Evolutionary conservation across 352 stramenopile genomes (phyloP), one percentile per base, ranked within the genome.

Genomic region (Pythium sukuiense): DNA sequence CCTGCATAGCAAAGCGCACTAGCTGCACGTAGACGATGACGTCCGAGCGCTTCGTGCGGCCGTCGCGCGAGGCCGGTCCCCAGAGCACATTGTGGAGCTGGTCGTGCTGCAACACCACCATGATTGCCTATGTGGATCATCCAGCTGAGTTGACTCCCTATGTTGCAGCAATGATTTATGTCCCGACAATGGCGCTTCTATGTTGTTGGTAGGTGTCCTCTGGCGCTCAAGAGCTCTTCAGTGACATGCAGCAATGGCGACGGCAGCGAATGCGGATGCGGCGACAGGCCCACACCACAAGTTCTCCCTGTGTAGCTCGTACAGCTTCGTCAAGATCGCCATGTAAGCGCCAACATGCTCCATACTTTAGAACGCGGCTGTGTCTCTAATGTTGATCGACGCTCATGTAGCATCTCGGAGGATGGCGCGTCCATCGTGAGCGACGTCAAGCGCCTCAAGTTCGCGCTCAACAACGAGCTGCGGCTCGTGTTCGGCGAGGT

Each of bases 391-490:
- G 37, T 24, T 27, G 13, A 24, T 48, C 3, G 18, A 2, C 33
- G 32, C 18, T 30, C 2, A 4, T 43, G 26, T 53, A 92, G 84
- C 45, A 76, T 89, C 65, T 80, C 77, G 12, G 81, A 90, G 16
- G 77, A 88, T 61, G 76, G 68, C 6, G 20, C 71, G 2, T 48
- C 60, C 8, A 65, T 68, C 12, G 72, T 87, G 46, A 63, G 50
- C 43, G 85, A 92, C 57, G 54, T 76, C 43, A 92, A 90, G 69
- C 76, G 72, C 24, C 70, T 93, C 54, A 90, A 91, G 65, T 91
- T 92, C 61, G 72, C 73, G 24, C 57, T 93, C 52, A 78, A 89
- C 71, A 91, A 86, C 70, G 83, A 80, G 45, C 70, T 90, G 55
- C 87, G 87, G 65, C 76, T 72, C 8, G 79, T 84, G 14, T 92